Conservation (phyloP, 2,329 filamentous ascomycete genomes). For the Claviceps pazoutovae region DNA sequence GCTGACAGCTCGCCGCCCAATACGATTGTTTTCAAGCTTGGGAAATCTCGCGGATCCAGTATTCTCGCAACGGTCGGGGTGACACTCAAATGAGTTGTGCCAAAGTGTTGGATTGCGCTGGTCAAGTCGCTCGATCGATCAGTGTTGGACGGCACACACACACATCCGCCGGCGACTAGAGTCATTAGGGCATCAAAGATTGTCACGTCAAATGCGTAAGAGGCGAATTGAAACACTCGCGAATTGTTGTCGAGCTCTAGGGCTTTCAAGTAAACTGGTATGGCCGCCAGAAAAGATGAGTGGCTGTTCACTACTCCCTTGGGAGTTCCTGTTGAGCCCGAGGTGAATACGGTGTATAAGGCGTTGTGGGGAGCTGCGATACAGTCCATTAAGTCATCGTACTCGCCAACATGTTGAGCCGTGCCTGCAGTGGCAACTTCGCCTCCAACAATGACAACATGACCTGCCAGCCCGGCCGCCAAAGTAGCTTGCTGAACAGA, state of each 20-base stretch:
- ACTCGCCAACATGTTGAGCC: background rate
- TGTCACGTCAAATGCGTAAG: conserved; percentile 10
- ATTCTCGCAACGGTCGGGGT: conserved; percentile 8
- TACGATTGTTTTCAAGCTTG: conserved; percentile 1
- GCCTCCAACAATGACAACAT: background rate
- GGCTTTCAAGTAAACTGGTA: background rate
- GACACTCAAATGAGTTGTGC: conserved; percentile 2
- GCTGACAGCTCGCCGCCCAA: conserved; percentile 2
- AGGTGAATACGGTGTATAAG: background rate
- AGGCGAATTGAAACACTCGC: conserved; percentile 8
- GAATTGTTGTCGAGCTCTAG: background rate
- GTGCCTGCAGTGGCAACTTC: background rate
- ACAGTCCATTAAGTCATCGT: background rate
- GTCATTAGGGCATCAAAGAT: conserved; percentile 9
- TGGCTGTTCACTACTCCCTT: background rate
- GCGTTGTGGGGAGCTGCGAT: background rate
- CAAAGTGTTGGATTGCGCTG: conserved; percentile 4
- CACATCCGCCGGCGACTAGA: conserved; percentile 8
- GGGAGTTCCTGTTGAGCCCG: background rate
- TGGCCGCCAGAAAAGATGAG: background rate
- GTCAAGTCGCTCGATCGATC: conserved; percentile 9
- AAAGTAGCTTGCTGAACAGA: background rate
- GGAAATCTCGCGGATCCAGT: background rate
- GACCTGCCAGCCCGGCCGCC: background rate
- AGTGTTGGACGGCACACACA: conserved; percentile 10